A percentile compares a stretch with the other conserved stretches of the same genome.
Evolutionary conservation across 1,139 yeast genomes (phyloP).

Genomic region (Arxiozyma slooffiae): DNA sequence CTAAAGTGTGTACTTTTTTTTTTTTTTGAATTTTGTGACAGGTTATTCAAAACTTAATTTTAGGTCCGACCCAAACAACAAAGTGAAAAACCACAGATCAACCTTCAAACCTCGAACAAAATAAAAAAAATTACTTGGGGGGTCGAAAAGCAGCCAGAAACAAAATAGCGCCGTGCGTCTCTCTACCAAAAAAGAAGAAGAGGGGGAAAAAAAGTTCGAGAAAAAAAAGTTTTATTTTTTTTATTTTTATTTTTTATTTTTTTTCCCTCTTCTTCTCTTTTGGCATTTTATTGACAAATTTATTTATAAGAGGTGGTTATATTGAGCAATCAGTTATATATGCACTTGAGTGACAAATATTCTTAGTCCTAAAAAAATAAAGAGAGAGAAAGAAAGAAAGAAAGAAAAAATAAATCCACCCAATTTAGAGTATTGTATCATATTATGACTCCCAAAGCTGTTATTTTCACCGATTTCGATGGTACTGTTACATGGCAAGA

Average conservation of each 20-base stretch:
- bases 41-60: not conserved
- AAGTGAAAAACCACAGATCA: not conserved
- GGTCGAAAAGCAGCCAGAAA: not conserved
- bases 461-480: constrained; percentile 94
- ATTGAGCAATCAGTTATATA: too few species aligned
- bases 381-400: not conserved
- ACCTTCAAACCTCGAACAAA: not conserved
- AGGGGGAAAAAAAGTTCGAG: not conserved
- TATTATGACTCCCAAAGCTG: constrained; percentile 41
- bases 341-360: too few species aligned
- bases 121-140: not conserved
- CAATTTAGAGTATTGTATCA: not conserved
- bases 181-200: not conserved
- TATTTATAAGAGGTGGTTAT: too few species aligned
- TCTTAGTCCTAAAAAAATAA: too few species aligned
- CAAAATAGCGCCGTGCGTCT: not conserved
- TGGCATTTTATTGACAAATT: too few species aligned
- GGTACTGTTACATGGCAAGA: constrained; percentile 92
- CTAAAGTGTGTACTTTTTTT: too few species aligned
- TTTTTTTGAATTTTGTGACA: not conserved
- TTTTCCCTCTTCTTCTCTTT: too few species aligned
- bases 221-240: not conserved
- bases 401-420: not conserved
- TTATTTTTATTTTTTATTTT: too few species aligned
- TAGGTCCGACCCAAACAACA: not conserved